Evolutionary conservation across 768 basidiomycete species (phyloP).

Genomic region (Phaeolepiota aurea): DNA sequence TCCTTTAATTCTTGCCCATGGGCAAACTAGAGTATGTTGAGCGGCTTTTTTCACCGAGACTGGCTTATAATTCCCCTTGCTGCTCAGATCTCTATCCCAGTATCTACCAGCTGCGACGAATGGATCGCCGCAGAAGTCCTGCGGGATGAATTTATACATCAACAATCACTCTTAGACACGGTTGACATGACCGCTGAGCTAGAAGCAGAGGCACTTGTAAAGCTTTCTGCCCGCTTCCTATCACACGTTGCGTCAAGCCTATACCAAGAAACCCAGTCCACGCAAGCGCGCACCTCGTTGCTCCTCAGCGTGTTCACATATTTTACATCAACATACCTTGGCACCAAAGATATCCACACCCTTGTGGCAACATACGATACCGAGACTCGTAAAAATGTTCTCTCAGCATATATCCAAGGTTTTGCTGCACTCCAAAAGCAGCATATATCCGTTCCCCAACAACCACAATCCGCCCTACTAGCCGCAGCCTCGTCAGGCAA

Average conservation of each 20-base stretch:
- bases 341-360: conserved; percentile 70
- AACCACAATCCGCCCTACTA: conserved; percentile 63
- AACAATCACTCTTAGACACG: conserved; percentile 48
- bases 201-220: conserved; percentile 56
- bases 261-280: conserved; percentile 44
- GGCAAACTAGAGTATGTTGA: conserved; percentile 43
- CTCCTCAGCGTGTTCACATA: conserved; percentile 69
- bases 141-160: conserved; percentile 77
- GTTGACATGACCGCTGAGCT: conserved; percentile 43
- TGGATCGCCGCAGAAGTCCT: conserved; percentile 93
- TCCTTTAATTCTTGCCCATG: conserved; percentile 38
- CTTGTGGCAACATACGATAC: conserved; percentile 68
- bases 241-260: conserved; percentile 63
- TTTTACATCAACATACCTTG: conserved; percentile 73
- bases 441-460: conserved; percentile 46
- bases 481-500: conserved; percentile 50
- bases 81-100: conserved; percentile 73
- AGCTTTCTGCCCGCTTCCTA: conserved; percentile 80
- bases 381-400: conserved; percentile 68
- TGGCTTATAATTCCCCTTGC: conserved; percentile 3
- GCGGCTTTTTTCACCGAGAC: conserved; percentile 6
- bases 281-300: conserved; percentile 48
- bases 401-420: conserved; percentile 74
- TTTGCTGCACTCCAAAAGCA: conserved; percentile 59
- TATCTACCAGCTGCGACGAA: conserved; percentile 71